These are phyloP conservation scores for Quambalaria eucalypti DNA, from an alignment of 1,284 basidiomycete species.

Conservation along the genomic window DNA sequence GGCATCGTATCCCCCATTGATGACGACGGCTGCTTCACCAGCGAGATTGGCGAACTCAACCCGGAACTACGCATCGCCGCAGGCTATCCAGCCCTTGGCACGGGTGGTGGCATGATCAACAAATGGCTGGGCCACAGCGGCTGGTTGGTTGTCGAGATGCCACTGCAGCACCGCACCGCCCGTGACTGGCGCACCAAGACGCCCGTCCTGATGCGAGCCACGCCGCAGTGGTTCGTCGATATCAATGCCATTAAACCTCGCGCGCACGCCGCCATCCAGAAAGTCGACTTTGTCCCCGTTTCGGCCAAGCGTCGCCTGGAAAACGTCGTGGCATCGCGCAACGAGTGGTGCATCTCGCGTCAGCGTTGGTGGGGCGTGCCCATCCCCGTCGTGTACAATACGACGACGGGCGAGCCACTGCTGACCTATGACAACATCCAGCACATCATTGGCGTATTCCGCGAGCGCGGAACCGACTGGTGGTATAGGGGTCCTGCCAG, in stretches of 20 bases:
- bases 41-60: slow-evolving; percentile 17
- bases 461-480: slow-evolving; percentile 63
- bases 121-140: slow-evolving; percentile 51
- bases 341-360: slow-evolving; percentile 98
- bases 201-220: slow-evolving; percentile 86
- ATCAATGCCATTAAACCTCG: slow-evolving; percentile 70
- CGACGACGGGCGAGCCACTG: slow-evolving; percentile 56
- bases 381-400: slow-evolving; percentile 77
- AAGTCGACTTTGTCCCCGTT: slow-evolving; percentile 67
- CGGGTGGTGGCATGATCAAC: slow-evolving; percentile 64
- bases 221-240: slow-evolving; percentile 96
- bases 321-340: slow-evolving; percentile 73
- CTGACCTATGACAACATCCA: slow-evolving; percentile 63
- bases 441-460: slow-evolving; percentile 69
- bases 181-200: slow-evolving; percentile 95
- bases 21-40: slow-evolving; percentile 64
- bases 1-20: slow-evolving; percentile 57
- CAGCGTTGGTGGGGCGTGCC: slow-evolving; percentile 98
- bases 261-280: slow-evolving; percentile 63
- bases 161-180: slow-evolving; percentile 79
- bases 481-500: slow-evolving; percentile 86
- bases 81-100: slow-evolving; percentile 64
- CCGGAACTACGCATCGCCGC: slow-evolving; percentile 50
- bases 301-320: slow-evolving; percentile 57
- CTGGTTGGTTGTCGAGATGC: slow-evolving; percentile 58